Base-by-base conservation (phyloP, 1,284 basidiomycete species). In the Cryptococcus sp. region DNA sequence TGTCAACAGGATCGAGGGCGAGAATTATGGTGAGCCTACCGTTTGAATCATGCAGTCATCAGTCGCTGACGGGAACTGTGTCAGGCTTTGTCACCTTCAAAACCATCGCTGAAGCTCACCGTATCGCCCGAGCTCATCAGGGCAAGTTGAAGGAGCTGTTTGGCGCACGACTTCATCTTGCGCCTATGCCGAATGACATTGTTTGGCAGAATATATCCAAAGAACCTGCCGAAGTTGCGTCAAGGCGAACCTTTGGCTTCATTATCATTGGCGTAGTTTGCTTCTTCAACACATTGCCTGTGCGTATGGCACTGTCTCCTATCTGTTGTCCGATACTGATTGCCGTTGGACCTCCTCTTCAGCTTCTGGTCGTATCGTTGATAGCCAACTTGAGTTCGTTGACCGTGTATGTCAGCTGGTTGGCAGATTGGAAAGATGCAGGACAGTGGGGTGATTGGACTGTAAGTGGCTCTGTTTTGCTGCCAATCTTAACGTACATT, bases 221-320 rank as follows among this genome's bases (percentile, higher is more conserved):
- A 72, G 85, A 87, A 4, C 82, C 87, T 30, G 82, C 79, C 8
- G 86, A 89, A 63, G 73, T 90, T 19, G 77, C 84, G 19, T 84
- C 87, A 51, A 88, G 89, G 73, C 84, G 83, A 66, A 80, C 83
- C 35, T 80, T 89, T 30, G 93, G 93, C 27, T 90, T 90, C 78
- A 62, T 89, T 47, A 84, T 88, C 75, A 84, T 97, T 50, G 80
- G 83, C 15, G 68, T 86, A 46, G 85, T 93, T 51, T 93, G 90
- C 75, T 91, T 91, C 79, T 85, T 95, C 81, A 93, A 97, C 80
- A 94, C 91, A n/a, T 81, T 94, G 5, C 93, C 93, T 13, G 67
- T 75, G 20, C 56, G 67, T 57, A 0, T 78, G 91, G 25, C 84
- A 90, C 69, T 80, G 89, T 10, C 5, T 15, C 19, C 13, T 52